Conservation (phyloP, 805 yeast genomes). For the Ogataea pilisensis region DNA sequence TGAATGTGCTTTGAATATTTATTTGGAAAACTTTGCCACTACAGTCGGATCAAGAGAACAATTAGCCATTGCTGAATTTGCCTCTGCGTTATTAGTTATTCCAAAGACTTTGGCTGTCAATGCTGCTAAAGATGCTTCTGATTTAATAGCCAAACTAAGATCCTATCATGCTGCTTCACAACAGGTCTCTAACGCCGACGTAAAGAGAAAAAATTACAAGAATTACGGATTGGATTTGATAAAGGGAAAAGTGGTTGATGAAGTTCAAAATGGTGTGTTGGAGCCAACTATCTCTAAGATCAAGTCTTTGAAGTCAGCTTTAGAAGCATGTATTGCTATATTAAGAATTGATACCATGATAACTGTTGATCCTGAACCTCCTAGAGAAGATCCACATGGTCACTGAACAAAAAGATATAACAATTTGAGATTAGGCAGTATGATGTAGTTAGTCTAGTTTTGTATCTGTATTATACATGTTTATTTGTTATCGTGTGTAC, state of each 20-base stretch:
- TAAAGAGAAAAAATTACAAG: constrained; percentile 78
- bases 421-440: too few relatives aligned
- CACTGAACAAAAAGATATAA: constrained; percentile 48
- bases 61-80: constrained; percentile 96
- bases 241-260: constrained; percentile 88
- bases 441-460: too few relatives aligned
- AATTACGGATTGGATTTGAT: constrained; percentile 91
- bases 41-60: constrained; percentile 97
- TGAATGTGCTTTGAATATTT: constrained; percentile 91
- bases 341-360: constrained; percentile 98
- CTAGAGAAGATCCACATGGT: constrained; percentile 86
- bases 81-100: constrained; percentile 79
- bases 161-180: constrained; percentile 96
- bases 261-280: constrained; percentile 76
- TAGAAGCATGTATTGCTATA: constrained; percentile 97
- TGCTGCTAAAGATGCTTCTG: constrained; percentile 97
- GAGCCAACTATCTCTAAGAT: constrained; percentile 95
- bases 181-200: constrained; percentile 75
- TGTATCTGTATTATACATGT: too few relatives aligned
- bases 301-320: constrained; percentile 88
- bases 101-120: constrained; percentile 97
- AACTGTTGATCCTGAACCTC: constrained; percentile 93
- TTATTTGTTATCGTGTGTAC: too few relatives aligned
- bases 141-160: constrained; percentile 89
- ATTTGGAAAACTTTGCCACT: constrained; percentile 94